These are phyloP conservation scores for Mortierella polycephala DNA, from an alignment of 371 early-diverging fungal genomes.

Conservation along the genomic window DNA sequence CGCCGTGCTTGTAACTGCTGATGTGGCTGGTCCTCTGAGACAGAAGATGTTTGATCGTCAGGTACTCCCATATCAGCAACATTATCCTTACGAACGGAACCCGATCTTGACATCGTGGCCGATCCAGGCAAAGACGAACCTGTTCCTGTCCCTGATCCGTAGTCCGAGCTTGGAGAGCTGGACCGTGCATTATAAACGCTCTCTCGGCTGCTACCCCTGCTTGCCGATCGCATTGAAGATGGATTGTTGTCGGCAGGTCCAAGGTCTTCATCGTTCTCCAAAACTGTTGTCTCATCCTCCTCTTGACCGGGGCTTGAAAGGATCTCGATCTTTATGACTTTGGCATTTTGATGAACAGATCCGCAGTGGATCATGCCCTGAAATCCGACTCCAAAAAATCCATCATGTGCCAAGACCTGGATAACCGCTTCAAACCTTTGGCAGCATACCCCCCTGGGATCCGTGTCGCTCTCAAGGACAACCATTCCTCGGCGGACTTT, in stretches of 20 bases:
- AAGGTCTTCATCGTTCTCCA: conserved; percentile 16
- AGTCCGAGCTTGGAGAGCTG: conserved; percentile 43
- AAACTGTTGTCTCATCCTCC: conserved; percentile 9
- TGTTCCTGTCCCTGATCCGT: conserved; percentile 47
- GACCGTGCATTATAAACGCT: conserved; percentile 16
- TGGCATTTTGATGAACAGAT: conserved; percentile 86
- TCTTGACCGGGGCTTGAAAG: conserved; percentile 17
- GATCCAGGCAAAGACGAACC: conserved; percentile 46
- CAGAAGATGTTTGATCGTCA: not conserved
- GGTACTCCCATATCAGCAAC: not conserved
- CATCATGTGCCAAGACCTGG: conserved; percentile 70
- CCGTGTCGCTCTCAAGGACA: conserved; percentile 65
- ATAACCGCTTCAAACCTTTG: conserved; percentile 89
- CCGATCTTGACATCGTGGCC: conserved; percentile 31
- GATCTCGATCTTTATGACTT: conserved; percentile 61
- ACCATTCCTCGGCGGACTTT: conserved; percentile 81
- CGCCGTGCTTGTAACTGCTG: conserved; percentile 9
- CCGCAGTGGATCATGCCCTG: conserved; percentile 95
- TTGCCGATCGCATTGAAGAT: conserved; percentile 7
- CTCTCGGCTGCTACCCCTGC: conserved; percentile 17
- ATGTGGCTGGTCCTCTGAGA: conserved; percentile 10
- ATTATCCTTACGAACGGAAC: conserved; percentile 14
- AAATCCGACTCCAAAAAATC: conserved; percentile 74
- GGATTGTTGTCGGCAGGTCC: conserved; percentile 7
- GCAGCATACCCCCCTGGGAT: conserved; percentile 62